Conservation (phyloP, 2,329 filamentous ascomycete genomes). For the Raffaelea arxii region DNA sequence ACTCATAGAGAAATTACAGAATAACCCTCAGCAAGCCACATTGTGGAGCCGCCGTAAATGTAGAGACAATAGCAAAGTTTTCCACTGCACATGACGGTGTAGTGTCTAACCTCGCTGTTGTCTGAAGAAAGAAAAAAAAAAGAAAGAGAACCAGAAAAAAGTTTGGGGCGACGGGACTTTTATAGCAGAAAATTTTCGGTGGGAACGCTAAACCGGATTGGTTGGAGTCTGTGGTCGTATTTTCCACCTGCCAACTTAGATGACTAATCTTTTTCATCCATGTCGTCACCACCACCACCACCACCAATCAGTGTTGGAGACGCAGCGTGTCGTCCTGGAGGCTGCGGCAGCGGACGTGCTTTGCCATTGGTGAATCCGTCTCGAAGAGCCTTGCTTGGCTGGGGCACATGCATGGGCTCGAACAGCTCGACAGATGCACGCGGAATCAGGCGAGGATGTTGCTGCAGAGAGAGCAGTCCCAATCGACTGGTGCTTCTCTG, state of each 20-base stretch:
- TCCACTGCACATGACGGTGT: conserved; percentile 42
- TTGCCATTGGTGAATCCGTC: conserved; percentile 16
- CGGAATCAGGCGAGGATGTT: conserved; percentile 1
- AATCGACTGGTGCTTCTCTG: too few relatives aligned
- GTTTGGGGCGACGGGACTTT: too few relatives aligned
- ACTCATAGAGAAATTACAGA: conserved; percentile 30
- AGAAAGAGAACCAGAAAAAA: conserved; percentile 10
- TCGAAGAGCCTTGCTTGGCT: conserved; percentile 22
- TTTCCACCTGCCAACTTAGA: too few relatives aligned
- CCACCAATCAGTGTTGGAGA: background rate
- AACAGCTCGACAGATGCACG: background rate
- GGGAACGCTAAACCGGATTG: too few relatives aligned
- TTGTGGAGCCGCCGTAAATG: conserved; percentile 39
- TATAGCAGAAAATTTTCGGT: too few relatives aligned
- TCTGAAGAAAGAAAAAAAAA: conserved; percentile 30
- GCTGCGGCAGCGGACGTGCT: conserved; percentile 19
- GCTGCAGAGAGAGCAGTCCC: background rate
- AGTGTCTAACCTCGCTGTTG: conserved; percentile 18
- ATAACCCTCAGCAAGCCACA: conserved; percentile 47
- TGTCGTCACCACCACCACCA: too few relatives aligned
- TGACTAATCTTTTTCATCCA: too few relatives aligned
- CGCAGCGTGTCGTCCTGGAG: conserved; percentile 38
- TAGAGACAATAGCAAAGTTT: conserved; percentile 19
- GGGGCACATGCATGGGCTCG: conserved; percentile 14
- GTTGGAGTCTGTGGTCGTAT: too few relatives aligned